Base-by-base conservation (phyloP, 805 yeast species). In the Pichia gijzeniarum region DNA sequence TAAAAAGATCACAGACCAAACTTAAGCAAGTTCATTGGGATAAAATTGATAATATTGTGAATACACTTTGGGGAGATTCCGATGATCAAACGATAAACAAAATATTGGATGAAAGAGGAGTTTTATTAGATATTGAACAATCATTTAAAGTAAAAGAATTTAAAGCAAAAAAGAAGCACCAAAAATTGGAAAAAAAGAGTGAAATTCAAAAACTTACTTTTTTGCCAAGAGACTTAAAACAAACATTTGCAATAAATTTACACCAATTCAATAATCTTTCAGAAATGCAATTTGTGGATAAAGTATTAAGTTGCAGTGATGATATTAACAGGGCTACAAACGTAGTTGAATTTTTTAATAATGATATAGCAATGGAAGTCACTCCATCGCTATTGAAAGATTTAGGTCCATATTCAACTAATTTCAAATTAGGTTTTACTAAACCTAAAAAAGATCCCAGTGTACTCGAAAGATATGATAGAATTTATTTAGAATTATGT, bases 1-100 rank as follows among this genome's bases (percentile, higher is more conserved):
- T 56, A 10, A 55, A 53, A 38, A 52, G 60, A 30, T 57, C 62
- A 13, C 43, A 58, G 5, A 49, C 56, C 49, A 80, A 78, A 61
- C 64, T 85, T 65, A 85, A 83, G 57, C 95, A 85, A 56, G 74
- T 85, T 50, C 95, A 85, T 55, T 85, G 93, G 95, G 93, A 85
- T 51, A 83, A 79, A 56, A 66, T 85, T 38, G 85, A 80, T 13
- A 62, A 69, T 40, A 67, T 80, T 14, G 67, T 70, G 16, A 70
- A 75, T 35, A 81, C 93, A 0, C 72, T 85, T 53, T 85, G 95
- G 95, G 40, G 30, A 4, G 71, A 70, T 27, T 61, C 64, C 18
- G 69, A 74, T 39, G 73, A 76, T 18, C 67, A 68, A 12, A 47
- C 56, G 0, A 63, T 77, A 40, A 77, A 73, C 2, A 67, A 63